Conservation (phyloP, 768 basidiomycete genomes). For the Rhodotorula diobovata region DNA sequence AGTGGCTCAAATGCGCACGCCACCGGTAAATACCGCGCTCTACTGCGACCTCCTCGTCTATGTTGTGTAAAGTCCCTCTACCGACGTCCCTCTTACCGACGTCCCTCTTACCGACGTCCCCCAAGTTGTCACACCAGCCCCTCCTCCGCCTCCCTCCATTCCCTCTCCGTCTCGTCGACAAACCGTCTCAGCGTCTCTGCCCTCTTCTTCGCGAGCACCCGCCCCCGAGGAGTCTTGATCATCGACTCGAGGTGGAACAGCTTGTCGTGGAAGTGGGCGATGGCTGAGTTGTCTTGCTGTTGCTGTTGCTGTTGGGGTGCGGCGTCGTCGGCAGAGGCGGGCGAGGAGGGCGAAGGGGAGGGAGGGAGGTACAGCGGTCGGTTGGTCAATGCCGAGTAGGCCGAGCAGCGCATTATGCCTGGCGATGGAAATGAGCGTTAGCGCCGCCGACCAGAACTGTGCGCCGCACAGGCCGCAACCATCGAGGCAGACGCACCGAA, state of each 20-base stretch:
- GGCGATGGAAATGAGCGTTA: background rate
- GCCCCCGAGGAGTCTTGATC: slow-evolving; percentile 35
- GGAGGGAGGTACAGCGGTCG: slow-evolving; percentile 21
- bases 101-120: background rate
- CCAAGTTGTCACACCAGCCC: background rate
- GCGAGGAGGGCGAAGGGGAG: background rate
- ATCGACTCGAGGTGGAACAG: slow-evolving; percentile 37
- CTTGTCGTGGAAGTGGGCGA: slow-evolving; percentile 43
- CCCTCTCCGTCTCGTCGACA: slow-evolving; percentile 14
- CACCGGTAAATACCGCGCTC: no score
- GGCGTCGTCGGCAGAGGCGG: no score
- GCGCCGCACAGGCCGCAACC: no score
- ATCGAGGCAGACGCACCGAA: slow-evolving; percentile 22
- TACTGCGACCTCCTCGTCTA: no score
- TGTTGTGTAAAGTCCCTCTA: no score
- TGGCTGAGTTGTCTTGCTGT: slow-evolving; percentile 16
- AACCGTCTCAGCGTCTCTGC: slow-evolving; percentile 25
- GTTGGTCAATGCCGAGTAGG: slow-evolving; percentile 32
- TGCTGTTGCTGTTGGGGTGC: background rate
- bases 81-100: no score
- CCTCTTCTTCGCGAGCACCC: slow-evolving; percentile 11
- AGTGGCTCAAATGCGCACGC: no score
- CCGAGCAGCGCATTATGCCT: slow-evolving; percentile 41
- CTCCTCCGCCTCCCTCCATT: slow-evolving; percentile 20
- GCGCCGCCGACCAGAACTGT: no score